These are phyloP conservation scores for Exophiala aquamarina DNA, from an alignment of 2,329 filamentous ascomycete genomes.

Conservation along the genomic window DNA sequence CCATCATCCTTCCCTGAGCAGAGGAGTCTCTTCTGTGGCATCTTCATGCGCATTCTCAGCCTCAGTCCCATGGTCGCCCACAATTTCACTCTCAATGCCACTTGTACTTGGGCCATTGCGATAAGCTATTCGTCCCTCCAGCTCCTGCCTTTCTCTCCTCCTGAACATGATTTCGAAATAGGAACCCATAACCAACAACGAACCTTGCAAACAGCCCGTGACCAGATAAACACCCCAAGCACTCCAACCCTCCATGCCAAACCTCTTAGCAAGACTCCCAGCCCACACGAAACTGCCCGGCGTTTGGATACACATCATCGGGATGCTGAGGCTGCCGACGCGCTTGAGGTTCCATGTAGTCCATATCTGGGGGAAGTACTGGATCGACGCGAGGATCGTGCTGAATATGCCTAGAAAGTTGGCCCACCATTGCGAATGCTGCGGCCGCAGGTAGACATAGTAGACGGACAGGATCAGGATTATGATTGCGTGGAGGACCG, in stretches of 20 bases:
- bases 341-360: slow-evolving; percentile 84
- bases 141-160: slow-evolving; percentile 20
- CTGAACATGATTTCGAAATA: slow-evolving; percentile 54
- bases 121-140: slow-evolving; percentile 9
- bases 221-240: slow-evolving; percentile 91
- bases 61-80: background rate
- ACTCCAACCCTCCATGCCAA: slow-evolving; percentile 86
- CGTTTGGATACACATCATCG: slow-evolving; percentile 98
- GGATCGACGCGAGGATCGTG: slow-evolving; percentile 75
- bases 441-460: slow-evolving; percentile 63
- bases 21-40: slow-evolving; percentile 16
- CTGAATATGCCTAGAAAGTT: slow-evolving; percentile 80
- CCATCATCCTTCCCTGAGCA: slow-evolving; percentile 10
- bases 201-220: slow-evolving; percentile 81
- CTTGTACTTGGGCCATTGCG: background rate
- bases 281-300: slow-evolving; percentile 91
- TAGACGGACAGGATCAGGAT: slow-evolving; percentile 62
- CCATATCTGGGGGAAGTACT: slow-evolving; percentile 94
- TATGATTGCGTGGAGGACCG: slow-evolving; percentile 72
- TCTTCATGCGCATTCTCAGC: slow-evolving; percentile 14
- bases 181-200: slow-evolving; percentile 75
- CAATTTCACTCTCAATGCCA: slow-evolving; percentile 2
- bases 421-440: slow-evolving; percentile 73
- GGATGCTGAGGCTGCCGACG: slow-evolving; percentile 87
- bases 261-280: slow-evolving; percentile 73